Conservation (phyloP, 139 green algal species). For the Pleodorina starrii region DNA sequence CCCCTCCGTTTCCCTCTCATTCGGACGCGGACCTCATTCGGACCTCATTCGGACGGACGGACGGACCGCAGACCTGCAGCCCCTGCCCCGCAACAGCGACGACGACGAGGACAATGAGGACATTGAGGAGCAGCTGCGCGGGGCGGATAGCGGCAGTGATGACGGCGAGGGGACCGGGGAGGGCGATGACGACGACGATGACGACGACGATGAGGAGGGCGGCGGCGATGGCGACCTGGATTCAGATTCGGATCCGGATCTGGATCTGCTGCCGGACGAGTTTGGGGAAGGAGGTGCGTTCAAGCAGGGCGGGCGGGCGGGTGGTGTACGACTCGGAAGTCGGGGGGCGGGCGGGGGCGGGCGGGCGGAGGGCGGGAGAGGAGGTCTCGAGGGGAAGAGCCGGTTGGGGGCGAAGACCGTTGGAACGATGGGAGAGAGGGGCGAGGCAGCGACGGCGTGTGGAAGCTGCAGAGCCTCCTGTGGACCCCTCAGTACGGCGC, state of each 20-base stretch:
- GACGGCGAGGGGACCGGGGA: neutral
- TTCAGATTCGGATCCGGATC: conserved; percentile 1
- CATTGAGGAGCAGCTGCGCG: neutral
- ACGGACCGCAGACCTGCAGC: neutral
- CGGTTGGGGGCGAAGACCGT: no score
- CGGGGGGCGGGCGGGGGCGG: neutral
- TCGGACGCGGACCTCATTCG: no score
- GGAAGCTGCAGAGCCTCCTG: no score
- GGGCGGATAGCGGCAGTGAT: neutral
- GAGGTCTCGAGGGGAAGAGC: neutral
- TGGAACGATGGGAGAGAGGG: no score
- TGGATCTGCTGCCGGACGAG: conserved; percentile 5
- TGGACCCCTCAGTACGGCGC: no score
- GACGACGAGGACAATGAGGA: neutral
- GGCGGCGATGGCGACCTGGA: neutral
- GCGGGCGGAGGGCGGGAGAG: no score
- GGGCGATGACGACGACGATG: neutral
- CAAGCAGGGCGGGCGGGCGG: neutral
- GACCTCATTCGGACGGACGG: no score
- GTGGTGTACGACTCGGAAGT: neutral
- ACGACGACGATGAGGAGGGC: neutral
- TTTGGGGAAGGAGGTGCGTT: neutral
- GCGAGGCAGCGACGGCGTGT: no score
- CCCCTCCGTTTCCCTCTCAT: no score
- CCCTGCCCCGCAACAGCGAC: neutral